Percentiles rank a stretch among this genome's conserved stretches.
Evolutionary conservation across 2,329 filamentous ascomycete genomes (phyloP).

Genomic region (Aspergillus vadensis): DNA sequence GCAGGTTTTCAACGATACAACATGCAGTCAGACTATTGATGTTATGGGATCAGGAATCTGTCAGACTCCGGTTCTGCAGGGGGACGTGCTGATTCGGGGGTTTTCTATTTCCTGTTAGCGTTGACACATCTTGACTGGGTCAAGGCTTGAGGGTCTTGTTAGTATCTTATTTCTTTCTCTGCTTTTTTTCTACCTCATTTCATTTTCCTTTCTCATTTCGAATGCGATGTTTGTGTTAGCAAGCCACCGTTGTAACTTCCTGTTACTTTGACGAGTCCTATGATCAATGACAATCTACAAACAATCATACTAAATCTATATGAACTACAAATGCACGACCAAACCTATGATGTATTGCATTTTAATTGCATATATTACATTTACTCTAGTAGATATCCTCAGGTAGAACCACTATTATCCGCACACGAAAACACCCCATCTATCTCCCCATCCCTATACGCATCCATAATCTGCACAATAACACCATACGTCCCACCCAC

Average conservation of each 20-base stretch:
- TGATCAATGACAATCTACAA: too few relatives aligned
- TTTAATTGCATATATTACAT: too few relatives aligned
- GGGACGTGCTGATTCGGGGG: slow-evolving; percentile 1
- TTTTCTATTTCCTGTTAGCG: slow-evolving; percentile 4
- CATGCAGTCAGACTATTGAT: slow-evolving; percentile 2
- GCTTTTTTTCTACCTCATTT: background rate
- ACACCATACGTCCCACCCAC: slow-evolving; percentile 47
- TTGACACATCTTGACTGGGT: background rate
- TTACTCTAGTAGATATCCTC: background rate
- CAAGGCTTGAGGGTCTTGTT: background rate
- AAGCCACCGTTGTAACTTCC: too few relatives aligned
- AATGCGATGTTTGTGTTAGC: too few relatives aligned
- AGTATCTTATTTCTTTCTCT: background rate
- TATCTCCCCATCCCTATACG: slow-evolving; percentile 17
- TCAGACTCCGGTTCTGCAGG: background rate
- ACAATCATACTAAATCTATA: too few relatives aligned
- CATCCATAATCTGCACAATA: slow-evolving; percentile 20
- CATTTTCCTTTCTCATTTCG: too few relatives aligned
- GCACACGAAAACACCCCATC: slow-evolving; percentile 19
- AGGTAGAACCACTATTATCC: slow-evolving; percentile 19
- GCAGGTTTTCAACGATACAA: slow-evolving; percentile 6
- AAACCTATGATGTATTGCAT: too few relatives aligned
- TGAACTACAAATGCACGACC: too few relatives aligned
- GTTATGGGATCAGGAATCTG: background rate
- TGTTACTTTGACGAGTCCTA: too few relatives aligned